These are phyloP conservation scores for Zoysia japonica DNA, from an alignment of 176 grass and related monocot genomes.

Conservation along the genomic window DNA sequence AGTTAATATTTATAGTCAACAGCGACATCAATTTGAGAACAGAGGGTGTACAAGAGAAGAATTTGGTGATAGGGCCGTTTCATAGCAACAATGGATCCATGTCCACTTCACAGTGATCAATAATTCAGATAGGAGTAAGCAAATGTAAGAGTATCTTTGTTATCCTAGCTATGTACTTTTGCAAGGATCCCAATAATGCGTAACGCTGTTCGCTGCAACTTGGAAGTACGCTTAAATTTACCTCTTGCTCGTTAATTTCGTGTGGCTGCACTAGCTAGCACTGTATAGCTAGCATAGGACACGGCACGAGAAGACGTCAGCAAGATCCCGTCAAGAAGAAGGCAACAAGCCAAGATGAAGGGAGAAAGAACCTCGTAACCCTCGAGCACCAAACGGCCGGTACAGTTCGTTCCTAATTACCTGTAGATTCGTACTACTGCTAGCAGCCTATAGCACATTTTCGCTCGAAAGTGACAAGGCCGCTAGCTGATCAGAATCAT, in stretches of 20 bases:
- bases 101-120: no score
- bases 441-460: neutral
- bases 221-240: no score
- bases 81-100: neutral
- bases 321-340: neutral
- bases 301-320: no score
- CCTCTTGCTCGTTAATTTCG: no score
- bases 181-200: no score
- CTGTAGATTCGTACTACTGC: neutral
- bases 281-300: no score
- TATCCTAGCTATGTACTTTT: no score
- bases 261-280: no score
- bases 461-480: neutral
- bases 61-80: constrained; percentile 29
- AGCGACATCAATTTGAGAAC: no score
- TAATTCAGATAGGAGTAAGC: neutral
- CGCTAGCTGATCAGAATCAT: neutral
- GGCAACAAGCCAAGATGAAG: neutral
- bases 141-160: no score
- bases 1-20: no score
- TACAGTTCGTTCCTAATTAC: neutral
- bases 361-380: neutral
- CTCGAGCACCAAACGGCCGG: neutral
- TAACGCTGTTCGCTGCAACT: no score
- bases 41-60: neutral